These are phyloP conservation scores for Pichia sp. DNA, from an alignment of 1,139 yeast genomes.

Conservation along the genomic window DNA sequence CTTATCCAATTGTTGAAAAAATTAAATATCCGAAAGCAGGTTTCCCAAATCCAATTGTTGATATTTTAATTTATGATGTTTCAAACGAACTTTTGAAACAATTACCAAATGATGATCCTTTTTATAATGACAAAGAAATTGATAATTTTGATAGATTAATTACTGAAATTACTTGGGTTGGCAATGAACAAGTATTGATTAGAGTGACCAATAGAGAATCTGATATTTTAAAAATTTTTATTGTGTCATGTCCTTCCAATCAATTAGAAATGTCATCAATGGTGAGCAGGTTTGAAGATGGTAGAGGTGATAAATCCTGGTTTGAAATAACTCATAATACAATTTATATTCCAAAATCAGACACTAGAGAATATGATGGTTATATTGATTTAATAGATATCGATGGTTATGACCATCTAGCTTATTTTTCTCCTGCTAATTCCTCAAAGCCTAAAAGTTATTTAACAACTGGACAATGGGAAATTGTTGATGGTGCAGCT, in stretches of 20 bases:
- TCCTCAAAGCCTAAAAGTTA: constrained; percentile 32
- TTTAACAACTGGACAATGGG: constrained; percentile 50
- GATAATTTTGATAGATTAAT: constrained; percentile 29
- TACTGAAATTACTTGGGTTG: constrained; percentile 40
- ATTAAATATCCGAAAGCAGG: constrained; percentile 56
- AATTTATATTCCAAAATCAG: constrained; percentile 59
- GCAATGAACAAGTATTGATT: constrained; percentile 35
- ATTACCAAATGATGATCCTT: constrained; percentile 29
- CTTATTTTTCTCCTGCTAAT: constrained; percentile 49
- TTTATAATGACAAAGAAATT: constrained; percentile 33
- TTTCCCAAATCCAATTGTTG: constrained; percentile 41
- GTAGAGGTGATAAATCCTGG: constrained; percentile 37
- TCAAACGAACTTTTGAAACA: constrained; percentile 30
- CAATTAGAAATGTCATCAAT: constrained; percentile 24
- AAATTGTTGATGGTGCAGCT: constrained; percentile 43
- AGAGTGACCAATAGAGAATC: constrained; percentile 44
- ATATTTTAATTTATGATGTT: constrained; percentile 33
- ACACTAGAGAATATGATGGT: constrained; percentile 43
- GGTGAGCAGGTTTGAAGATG: constrained; percentile 37
- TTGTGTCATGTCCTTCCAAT: constrained; percentile 30
- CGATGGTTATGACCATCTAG: constrained; percentile 51
- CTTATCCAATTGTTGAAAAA: constrained; percentile 35
- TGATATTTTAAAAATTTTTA: constrained; percentile 39
- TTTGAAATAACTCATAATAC: constrained; percentile 81
- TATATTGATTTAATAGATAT: constrained; percentile 49